Evolutionary conservation across 257 asterid genomes (phyloP).

Genomic region (Datura wrightii): DNA sequence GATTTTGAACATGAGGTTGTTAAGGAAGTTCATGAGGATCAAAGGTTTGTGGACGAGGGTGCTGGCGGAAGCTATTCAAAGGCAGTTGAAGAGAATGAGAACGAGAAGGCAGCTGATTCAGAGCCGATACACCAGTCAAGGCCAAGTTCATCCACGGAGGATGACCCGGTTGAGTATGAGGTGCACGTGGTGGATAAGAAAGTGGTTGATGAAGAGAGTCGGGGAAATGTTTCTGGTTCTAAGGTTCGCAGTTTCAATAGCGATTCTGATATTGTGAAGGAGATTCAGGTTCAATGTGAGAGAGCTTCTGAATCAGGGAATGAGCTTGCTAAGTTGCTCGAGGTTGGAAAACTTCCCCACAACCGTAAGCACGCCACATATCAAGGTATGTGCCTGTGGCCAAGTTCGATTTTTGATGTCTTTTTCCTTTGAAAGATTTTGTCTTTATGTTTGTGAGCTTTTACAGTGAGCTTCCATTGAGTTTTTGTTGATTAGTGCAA

Average conservation of each 20-base stretch:
- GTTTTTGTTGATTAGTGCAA: not conserved
- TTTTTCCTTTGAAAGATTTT: not conserved
- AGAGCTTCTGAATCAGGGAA: slow-evolving; percentile 78
- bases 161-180: slow-evolving; percentile 76
- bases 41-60: slow-evolving; percentile 62
- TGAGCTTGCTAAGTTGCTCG: slow-evolving; percentile 81
- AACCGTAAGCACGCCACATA: slow-evolving; percentile 77
- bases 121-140: slow-evolving; percentile 56
- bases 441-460: not conserved
- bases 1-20: slow-evolving; percentile 69
- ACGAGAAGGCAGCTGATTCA: slow-evolving; percentile 47
- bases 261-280: slow-evolving; percentile 74
- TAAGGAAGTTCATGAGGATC: slow-evolving; percentile 83
- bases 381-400: slow-evolving; percentile 60
- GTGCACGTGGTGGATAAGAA: slow-evolving; percentile 88
- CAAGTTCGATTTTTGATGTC: not conserved
- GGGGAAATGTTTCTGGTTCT: slow-evolving; percentile 45
- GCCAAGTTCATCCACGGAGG: slow-evolving; percentile 56
- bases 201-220: slow-evolving; percentile 65
- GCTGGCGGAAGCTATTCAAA: slow-evolving; percentile 39
- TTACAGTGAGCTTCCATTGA: not conserved
- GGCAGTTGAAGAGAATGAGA: slow-evolving; percentile 42
- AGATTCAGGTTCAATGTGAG: slow-evolving; percentile 80
- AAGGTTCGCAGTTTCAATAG: slow-evolving; percentile 50
- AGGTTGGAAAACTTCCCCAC: slow-evolving; percentile 86